Evolutionary conservation across 768 basidiomycete genomes (phyloP).

Genomic region (Phlebiopsis flavidoalba): DNA sequence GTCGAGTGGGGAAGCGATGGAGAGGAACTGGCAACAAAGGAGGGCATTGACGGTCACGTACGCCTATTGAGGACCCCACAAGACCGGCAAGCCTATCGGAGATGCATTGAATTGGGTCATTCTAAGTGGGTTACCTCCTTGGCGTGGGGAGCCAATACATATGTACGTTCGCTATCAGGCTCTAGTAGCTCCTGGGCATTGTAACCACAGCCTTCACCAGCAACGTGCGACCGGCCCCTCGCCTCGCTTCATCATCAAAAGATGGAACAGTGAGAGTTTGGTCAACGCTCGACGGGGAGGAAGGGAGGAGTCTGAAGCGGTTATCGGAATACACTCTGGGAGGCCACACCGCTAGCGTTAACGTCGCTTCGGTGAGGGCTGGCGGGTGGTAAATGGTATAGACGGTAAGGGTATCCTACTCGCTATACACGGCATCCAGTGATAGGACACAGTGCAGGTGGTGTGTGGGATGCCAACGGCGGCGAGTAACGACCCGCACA

Average conservation of each 20-base stretch:
- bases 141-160: conserved; percentile 95
- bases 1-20: conserved; percentile 97
- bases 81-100: conserved; percentile 82
- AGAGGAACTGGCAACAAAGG: conserved; percentile 91
- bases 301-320: too few species aligned
- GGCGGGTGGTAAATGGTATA: conserved; percentile 67
- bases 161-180: conserved; percentile 44
- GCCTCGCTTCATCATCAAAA: conserved; percentile 93
- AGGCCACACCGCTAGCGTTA: conserved; percentile 91
- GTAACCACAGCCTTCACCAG: conserved; percentile 32
- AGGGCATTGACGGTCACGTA: conserved; percentile 90
- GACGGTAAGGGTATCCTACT: conserved; percentile 63
- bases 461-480: conserved; percentile 90
- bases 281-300: conserved; percentile 68
- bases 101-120: conserved; percentile 89
- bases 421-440: conserved; percentile 92
- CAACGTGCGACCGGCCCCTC: conserved; percentile 70
- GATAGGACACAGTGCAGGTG: conserved; percentile 89
- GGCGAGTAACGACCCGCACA: conserved; percentile 34
- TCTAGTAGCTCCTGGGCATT: background rate
- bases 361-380: conserved; percentile 95
- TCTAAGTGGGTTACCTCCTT: conserved; percentile 95
- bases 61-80: conserved; percentile 91
- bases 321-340: conserved; percentile 80
- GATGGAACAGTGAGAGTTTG: conserved; percentile 96